These are phyloP conservation scores for Boletus rubropictus DNA, from an alignment of 768 basidiomycete species.

Conservation along the genomic window DNA sequence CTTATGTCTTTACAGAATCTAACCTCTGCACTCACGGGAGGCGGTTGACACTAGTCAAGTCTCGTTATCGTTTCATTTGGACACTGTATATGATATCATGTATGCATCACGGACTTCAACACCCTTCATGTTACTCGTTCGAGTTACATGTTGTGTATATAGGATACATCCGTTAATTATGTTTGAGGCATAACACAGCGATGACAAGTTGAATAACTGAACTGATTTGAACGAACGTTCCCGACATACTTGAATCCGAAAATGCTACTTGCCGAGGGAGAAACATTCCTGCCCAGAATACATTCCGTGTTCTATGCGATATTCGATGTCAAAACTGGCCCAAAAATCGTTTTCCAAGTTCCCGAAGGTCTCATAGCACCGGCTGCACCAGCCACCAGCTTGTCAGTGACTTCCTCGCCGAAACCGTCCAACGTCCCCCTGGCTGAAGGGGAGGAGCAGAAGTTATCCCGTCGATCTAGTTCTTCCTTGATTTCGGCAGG, in stretches of 20 bases:
- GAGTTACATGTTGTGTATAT: background rate
- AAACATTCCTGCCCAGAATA: slow-evolving; percentile 73
- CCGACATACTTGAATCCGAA: background rate
- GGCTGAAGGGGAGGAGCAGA: slow-evolving; percentile 31
- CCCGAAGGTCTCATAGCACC: slow-evolving; percentile 81
- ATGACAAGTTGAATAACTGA: background rate
- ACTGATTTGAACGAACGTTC: background rate
- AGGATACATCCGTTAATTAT: background rate
- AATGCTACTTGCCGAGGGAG: slow-evolving; percentile 41
- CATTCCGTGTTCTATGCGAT: slow-evolving; percentile 91
- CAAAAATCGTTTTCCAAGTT: slow-evolving; percentile 88
- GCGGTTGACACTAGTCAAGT: background rate
- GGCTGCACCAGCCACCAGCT: slow-evolving; percentile 28
- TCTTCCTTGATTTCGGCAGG: slow-evolving; percentile 44
- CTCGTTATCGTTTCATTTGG: slow-evolving; percentile 1
- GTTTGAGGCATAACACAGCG: background rate
- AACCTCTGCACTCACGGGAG: slow-evolving; percentile 13
- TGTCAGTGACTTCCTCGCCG: slow-evolving; percentile 31
- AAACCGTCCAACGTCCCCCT: slow-evolving; percentile 28
- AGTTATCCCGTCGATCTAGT: slow-evolving; percentile 48
- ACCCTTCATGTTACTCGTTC: background rate
- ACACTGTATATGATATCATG: slow-evolving; percentile 8
- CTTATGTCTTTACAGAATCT: slow-evolving; percentile 20
- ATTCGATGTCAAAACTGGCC: slow-evolving; percentile 81
- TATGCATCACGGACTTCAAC: slow-evolving; percentile 19